Base-by-base conservation (phyloP, 345 rosid genomes). In the Anacardium occidentale region DNA sequence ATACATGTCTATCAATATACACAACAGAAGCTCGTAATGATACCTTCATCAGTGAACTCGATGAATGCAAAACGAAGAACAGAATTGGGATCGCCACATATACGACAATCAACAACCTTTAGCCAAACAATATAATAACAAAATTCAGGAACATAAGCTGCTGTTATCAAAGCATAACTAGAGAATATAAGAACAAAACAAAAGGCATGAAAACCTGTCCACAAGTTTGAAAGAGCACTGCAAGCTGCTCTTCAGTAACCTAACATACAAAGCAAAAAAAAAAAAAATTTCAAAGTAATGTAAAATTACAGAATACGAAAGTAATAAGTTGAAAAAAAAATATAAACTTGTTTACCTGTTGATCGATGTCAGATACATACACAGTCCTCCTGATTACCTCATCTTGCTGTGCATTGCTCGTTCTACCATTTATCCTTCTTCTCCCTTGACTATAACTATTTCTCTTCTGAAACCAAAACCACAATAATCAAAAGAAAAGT, bases 221-320 rank as follows among this genome's bases (percentile, higher is more conserved):
- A 68, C 90, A 92, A 26, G 78, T 78, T 59, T 83, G 81, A 83
- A 95, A 95, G 62, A 94, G 91, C 69, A 88, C 86, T 1, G 99
- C 99, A 75, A 95, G 92, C 75, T 89, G 94, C 84, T 90, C 97
- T 79, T 95, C 98, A 42, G 99, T 95, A 47, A 89, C 97, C 98
- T 88, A 58, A 53, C 66, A 45, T 15, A 78, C 58, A 26, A 72
- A 59, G 50, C 60, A 56, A n/a, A 29, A 74, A 26, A 56, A 80
- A 58, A 57, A 56, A 7, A 67, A 68, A 57, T 2, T 24, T 2
- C 37, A 56, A 54, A 20, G 20, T 56, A 32, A 24, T 65, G 24
- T 68, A 15, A 54, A 25, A 60, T 5, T 40, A 37, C 15, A 18
- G 18, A 68, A 32, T 9, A 37, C 55, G 20, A 50, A 57, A 40